Percentiles rank a stretch among this genome's conserved stretches.
Conservation (phyloP, 176 grass and related monocot species). For the Paspalum vaginatum region DNA sequence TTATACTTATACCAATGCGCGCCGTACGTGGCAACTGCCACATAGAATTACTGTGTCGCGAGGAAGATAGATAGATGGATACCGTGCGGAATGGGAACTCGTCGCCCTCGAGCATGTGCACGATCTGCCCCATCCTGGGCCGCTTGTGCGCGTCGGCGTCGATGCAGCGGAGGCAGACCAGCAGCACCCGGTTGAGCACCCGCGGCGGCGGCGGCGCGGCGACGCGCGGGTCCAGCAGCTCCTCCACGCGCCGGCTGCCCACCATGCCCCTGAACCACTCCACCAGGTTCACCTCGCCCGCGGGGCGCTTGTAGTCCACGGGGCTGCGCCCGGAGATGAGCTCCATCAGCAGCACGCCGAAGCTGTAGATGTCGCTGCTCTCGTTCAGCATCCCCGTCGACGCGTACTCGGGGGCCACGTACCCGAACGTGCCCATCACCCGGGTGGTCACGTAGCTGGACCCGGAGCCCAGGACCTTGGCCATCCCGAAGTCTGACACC, state of each 20-base stretch:
- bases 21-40: too few species aligned
- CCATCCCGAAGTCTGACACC: constrained; percentile 99
- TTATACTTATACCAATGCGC: too few species aligned
- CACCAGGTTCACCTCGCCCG: constrained; percentile 98
- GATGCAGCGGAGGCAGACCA: constrained; percentile 91
- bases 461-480: constrained; percentile 82
- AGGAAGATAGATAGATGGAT: neutral
- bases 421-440: constrained; percentile 98
- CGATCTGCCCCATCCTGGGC: constrained; percentile 86
- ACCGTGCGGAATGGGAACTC: constrained; percentile 89
- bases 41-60: too few species aligned
- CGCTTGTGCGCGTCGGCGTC: constrained; percentile 90
- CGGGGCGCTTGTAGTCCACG: constrained; percentile 74
- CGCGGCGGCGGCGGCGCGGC: constrained; percentile 55
- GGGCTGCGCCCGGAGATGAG: constrained; percentile 85
- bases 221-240: constrained; percentile 69
- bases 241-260: constrained; percentile 69
- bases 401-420: constrained; percentile 97
- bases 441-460: constrained; percentile 97
- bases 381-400: constrained; percentile 98
- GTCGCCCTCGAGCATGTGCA: constrained; percentile 94
- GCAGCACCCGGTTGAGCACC: constrained; percentile 70
- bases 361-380: constrained; percentile 96
- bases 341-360: constrained; percentile 96
- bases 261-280: constrained; percentile 96